Evolutionary conservation across 108 stramenopile species (phyloP), one percentile per base, ranked within the genome.

Genomic region (Cyclotella distinguenda): DNA sequence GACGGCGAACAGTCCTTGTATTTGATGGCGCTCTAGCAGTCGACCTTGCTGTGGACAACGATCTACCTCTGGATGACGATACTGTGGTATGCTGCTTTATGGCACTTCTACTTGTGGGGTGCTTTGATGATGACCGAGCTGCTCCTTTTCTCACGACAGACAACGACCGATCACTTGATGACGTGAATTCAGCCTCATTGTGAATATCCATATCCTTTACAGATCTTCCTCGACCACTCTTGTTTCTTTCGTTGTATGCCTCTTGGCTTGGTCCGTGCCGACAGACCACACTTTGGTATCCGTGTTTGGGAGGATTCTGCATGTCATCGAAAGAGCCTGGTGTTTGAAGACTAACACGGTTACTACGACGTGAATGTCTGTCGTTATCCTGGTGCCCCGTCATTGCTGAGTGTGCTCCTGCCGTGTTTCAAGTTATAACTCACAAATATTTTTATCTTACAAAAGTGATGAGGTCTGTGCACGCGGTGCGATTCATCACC

Each of bases 141-240:
- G 25, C n/a, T 6, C 18, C 38, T 4, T 27, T 59, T 27, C 40
- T 42, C 1, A 40, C 58, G 0, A 44, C 28, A 1, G 58, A 59
- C 13, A 59, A 26, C 0, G 58, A 59, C 28, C 58, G 23, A 44
- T 40, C 58, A 15, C 58, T 43, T 5, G 58, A 59, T 28, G 58
- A 59, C 1, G 40, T 8, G 26, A 3, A 12, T 8, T 27, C 35
- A 43, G 5, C 4, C 2, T 59, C 58, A 36, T 5, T 19, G 2
- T 36, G 11, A 21, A 36, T n/a, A 1, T 22, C 5, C 36, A 34
- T 56, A 2, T 22, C 55, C 4, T 33, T 30, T 15, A 30, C 23
- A 43, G 18, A 18, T 19, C 2, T 2, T 15, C 47, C 19, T 1
- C 40, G 58, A 43, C 13, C 58, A 59, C 38, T 12, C n/a, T n/a